Percentiles rank a stretch among this genome's conserved stretches.
Conservation (phyloP, 2,329 filamentous ascomycete species). For the Exophiala phaeomuriformis region DNA sequence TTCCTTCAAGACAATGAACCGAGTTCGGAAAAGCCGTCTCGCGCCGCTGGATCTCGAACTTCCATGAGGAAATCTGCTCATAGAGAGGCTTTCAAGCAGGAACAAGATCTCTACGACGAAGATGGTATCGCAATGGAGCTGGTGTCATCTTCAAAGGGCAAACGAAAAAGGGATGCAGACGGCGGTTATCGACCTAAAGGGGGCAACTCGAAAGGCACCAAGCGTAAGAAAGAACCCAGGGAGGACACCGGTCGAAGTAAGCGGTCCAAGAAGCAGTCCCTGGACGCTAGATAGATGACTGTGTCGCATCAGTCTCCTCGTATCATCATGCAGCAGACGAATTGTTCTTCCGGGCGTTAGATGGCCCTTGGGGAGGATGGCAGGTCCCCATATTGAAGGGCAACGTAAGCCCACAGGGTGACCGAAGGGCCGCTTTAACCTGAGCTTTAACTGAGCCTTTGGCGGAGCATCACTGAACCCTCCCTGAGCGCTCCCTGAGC, state of each 20-base stretch:
- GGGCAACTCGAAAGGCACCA: slow-evolving; percentile 34
- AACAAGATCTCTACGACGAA: slow-evolving; percentile 39
- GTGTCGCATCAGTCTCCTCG: too few species aligned
- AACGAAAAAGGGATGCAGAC: slow-evolving; percentile 44
- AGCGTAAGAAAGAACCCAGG: slow-evolving; percentile 34
- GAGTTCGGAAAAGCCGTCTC: slow-evolving; percentile 37
- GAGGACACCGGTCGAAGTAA: slow-evolving; percentile 18
- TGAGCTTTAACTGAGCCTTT: too few species aligned
- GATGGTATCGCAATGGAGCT: slow-evolving; percentile 37
- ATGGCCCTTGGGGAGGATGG: too few species aligned
- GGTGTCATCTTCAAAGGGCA: slow-evolving; percentile 32
- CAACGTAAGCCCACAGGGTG: too few species aligned
- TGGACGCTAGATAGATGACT: slow-evolving; percentile 15
- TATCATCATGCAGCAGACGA: too few species aligned
- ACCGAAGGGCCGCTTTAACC: too few species aligned
- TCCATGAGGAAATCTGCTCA: slow-evolving; percentile 36
- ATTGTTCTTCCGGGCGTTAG: too few species aligned
- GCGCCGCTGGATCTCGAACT: slow-evolving; percentile 36
- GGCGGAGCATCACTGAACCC: too few species aligned
- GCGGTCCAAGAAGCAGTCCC: slow-evolving; percentile 20
- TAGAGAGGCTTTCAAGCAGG: slow-evolving; percentile 26
- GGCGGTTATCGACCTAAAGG: slow-evolving; percentile 43
- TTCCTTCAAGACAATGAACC: slow-evolving; percentile 69
- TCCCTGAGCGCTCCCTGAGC: too few species aligned
- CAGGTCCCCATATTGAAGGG: too few species aligned